These are phyloP conservation scores for Dendrocalamus latiflorus DNA, from an alignment of 202 grass and related monocot species.

Conservation along the genomic window DNA sequence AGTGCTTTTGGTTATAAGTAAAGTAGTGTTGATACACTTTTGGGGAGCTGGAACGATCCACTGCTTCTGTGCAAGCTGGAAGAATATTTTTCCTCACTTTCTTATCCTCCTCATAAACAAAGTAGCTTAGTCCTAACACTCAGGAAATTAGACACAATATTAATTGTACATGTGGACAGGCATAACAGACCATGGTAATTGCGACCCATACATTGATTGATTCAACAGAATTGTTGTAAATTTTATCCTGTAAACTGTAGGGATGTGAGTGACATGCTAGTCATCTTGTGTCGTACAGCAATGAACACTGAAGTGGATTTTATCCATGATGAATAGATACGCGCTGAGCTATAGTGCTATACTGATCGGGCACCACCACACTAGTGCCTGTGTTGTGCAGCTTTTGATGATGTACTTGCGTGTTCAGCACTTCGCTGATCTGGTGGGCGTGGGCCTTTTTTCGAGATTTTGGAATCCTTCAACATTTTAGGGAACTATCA, in stretches of 20 bases:
- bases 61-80: neutral
- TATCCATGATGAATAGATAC: too few species aligned
- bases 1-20: neutral
- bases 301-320: neutral
- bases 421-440: too few species aligned
- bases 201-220: neutral
- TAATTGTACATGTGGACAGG: neutral
- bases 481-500: too few species aligned
- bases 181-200: neutral
- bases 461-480: too few species aligned
- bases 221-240: neutral
- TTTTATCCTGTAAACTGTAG: neutral
- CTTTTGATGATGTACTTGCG: too few species aligned
- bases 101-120: neutral
- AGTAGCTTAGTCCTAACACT: neutral
- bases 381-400: too few species aligned
- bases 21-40: neutral
- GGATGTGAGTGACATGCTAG: neutral
- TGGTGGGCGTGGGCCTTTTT: too few species aligned
- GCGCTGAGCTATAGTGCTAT: too few species aligned
- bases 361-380: too few species aligned
- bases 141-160: neutral
- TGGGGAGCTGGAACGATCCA: neutral
- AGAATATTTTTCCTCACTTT: too few species aligned
- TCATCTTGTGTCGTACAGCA: neutral